A percentile compares a stretch with the other conserved stretches of the same genome.
These are phyloP conservation scores for Colletotrichum sp. DNA, from an alignment of 2,329 filamentous ascomycete species.

Conservation along the genomic window DNA sequence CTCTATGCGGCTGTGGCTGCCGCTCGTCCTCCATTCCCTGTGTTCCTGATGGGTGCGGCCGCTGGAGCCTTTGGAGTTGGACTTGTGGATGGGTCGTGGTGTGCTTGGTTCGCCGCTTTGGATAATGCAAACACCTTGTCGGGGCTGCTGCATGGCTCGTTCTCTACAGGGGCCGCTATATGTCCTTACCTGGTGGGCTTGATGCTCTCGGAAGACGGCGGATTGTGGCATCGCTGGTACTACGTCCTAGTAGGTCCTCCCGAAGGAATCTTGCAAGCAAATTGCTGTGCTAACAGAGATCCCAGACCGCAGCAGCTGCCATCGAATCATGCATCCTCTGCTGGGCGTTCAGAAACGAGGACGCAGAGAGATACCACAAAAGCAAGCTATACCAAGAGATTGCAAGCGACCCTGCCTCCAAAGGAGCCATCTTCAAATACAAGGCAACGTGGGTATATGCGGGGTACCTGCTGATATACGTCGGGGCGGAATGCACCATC, in stretches of 20 bases:
- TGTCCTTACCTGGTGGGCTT: conserved; percentile 73
- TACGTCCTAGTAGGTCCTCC: conserved; percentile 67
- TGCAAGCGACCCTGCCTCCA: neutral
- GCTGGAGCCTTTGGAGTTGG: conserved; percentile 48
- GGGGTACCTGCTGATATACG: conserved; percentile 46
- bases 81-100: conserved; percentile 47
- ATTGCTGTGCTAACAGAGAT: neutral
- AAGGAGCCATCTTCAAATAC: conserved; percentile 32
- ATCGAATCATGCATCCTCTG: conserved; percentile 59
- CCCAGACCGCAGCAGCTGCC: conserved; percentile 44
- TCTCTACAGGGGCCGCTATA: conserved; percentile 73
- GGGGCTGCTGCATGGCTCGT: conserved; percentile 74
- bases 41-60: conserved; percentile 67
- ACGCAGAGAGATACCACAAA: conserved; percentile 59
- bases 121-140: conserved; percentile 56
- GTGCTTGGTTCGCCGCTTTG: conserved; percentile 47
- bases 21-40: conserved; percentile 72
- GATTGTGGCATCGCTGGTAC: conserved; percentile 77
- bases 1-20: conserved; percentile 68
- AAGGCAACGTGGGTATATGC: conserved; percentile 44
- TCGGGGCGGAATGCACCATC: conserved; percentile 48
- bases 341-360: conserved; percentile 67
- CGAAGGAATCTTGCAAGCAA: too few species aligned
- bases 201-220: conserved; percentile 66
- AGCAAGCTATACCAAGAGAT: conserved; percentile 33